Percentiles rank a stretch among this genome's conserved stretches.
Conservation (phyloP, 2,329 filamentous ascomycete species). For the Fusarium sp. region DNA sequence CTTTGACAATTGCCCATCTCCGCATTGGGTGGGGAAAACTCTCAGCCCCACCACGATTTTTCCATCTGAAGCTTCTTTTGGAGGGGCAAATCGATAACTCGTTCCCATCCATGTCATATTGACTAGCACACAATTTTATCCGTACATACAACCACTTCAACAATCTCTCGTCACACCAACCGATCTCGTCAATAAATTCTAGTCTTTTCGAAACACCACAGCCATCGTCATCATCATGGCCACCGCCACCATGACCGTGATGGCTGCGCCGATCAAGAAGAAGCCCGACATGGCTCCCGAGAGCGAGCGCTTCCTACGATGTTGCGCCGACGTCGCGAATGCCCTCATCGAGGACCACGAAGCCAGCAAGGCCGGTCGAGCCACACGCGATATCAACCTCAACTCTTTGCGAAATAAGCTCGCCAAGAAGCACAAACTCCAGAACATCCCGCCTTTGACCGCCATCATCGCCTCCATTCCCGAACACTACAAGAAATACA, state of each 20-base stretch:
- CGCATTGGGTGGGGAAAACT: constrained; percentile 31
- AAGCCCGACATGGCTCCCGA: constrained; percentile 86
- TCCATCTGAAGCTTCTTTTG: constrained; percentile 31
- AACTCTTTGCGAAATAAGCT: constrained; percentile 88
- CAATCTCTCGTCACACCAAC: background rate
- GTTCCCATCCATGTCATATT: background rate
- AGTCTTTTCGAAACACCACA: background rate
- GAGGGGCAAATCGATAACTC: constrained; percentile 38
- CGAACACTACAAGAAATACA: constrained; percentile 99
- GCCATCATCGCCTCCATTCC: constrained; percentile 98
- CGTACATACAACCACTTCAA: background rate
- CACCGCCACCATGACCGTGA: constrained; percentile 71
- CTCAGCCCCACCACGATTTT: constrained; percentile 37
- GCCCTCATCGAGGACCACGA: constrained; percentile 95
- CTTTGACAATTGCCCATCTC: constrained; percentile 28
- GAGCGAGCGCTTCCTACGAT: constrained; percentile 92
- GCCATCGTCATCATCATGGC: constrained; percentile 45
- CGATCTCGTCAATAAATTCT: fast-evolving
- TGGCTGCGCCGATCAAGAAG: constrained; percentile 71
- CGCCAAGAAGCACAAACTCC: constrained; percentile 90
- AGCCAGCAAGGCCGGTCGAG: constrained; percentile 75
- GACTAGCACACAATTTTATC: background rate
- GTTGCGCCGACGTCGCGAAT: constrained; percentile 94
- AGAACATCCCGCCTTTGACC: constrained; percentile 88
- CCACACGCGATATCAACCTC: constrained; percentile 89